Conservation (phyloP, 345 rosid genomes). For the Balakata baccata region DNA sequence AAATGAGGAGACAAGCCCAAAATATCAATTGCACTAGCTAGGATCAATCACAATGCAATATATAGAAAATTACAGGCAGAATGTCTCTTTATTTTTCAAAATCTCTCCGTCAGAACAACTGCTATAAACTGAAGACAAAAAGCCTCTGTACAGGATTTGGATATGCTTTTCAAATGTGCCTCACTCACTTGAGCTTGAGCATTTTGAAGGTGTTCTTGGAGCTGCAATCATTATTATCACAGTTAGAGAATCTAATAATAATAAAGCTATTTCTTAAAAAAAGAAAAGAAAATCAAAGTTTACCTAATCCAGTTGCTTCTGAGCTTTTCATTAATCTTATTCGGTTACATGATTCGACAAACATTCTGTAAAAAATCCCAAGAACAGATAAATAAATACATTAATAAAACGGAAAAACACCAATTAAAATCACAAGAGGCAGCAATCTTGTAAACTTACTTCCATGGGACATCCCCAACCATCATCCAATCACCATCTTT, state of each 20-base stretch:
- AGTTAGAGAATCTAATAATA: too few relatives aligned
- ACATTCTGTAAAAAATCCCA: slow-evolving; percentile 41
- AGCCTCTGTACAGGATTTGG: slow-evolving; percentile 31
- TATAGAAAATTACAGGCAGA: slow-evolving; percentile 12
- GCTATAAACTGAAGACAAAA: slow-evolving; percentile 13
- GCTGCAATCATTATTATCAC: slow-evolving; percentile 15
- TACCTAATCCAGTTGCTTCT: slow-evolving; percentile 47
- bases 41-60: neutral
- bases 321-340: slow-evolving; percentile 61
- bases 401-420: neutral
- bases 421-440: neutral
- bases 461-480: slow-evolving; percentile 88
- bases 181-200: slow-evolving; percentile 33
- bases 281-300: neutral
- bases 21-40: slow-evolving; percentile 11
- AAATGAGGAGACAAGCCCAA: slow-evolving; percentile 9
- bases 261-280: neutral
- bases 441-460: slow-evolving; percentile 42
- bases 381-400: neutral
- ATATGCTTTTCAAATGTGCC: neutral
- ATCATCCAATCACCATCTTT: slow-evolving; percentile 91
- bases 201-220: slow-evolving; percentile 35
- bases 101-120: slow-evolving; percentile 3
- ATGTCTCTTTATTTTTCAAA: slow-evolving; percentile 17
- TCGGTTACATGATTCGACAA: slow-evolving; percentile 62